Evolutionary conservation across 78 protist species (phyloP), one percentile per base, ranked within the genome.

Genomic region (Dictyostelium brefeldianum): DNA sequence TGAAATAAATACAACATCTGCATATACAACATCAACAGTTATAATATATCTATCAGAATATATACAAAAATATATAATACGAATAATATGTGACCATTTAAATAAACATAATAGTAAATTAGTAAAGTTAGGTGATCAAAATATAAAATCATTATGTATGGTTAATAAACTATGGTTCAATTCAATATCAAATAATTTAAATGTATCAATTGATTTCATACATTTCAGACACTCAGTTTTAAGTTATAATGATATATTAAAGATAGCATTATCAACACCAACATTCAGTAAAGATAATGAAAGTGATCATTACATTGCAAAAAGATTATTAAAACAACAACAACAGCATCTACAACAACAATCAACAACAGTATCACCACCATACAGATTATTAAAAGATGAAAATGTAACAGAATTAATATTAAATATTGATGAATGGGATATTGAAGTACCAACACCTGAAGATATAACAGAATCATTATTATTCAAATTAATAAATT

Each of bases 151-250:
- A 57, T 57, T 57, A n/a, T 57, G 29, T 8, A 8, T 57, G 1
- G 65, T 57, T n/a, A n/a, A 27, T n/a, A 57, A n/a, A 57, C n/a
- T n/a, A n/a, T 57, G 65, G 65, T 57, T 57, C n/a, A 57, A 57
- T n/a, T n/a, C 65, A 7, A 8, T 57, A 57, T 57, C 65, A 57
- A 57, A 57, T 6, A 57, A 57, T 57, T 57, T 57, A 57, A n/a
- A 7, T 0, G 65, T 57, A 8, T 0, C 65, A 57, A 57, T n/a
- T 57, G 65, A 57, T 57, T 57, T 57, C 18, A n/a, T n/a, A 57
- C n/a, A 10, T 5, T 57, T n/a, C 8, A 57, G 65, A n/a, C n/a
- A n/a, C n/a, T n/a, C n/a, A n/a, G n/a, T n/a, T n/a, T n/a, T n/a
- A n/a, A n/a, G n/a, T n/a, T n/a, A n/a, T n/a, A n/a, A n/a, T n/a